Evolutionary conservation across 73 alveolate species (phyloP), one percentile per base, ranked within the genome.

Genomic region (Paramecium octaurelia): DNA sequence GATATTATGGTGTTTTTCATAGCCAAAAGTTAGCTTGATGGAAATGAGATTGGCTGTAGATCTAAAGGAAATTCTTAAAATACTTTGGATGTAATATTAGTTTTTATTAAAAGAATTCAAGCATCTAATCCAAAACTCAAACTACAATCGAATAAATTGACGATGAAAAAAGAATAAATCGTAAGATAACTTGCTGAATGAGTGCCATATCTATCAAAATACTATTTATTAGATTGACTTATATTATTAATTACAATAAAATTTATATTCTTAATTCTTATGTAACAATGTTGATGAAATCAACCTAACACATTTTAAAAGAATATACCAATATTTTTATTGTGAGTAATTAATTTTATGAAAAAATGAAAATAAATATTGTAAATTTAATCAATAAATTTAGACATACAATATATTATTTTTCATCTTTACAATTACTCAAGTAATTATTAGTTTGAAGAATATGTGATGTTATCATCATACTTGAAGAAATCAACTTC

Each of bases 31-130:
- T 11, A 75, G 38, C 11, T 75, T 8, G 88, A 75, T 75, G 88
- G 88, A 36, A 75, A 75, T 75, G 88, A 75, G 40, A 40, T 75
- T 12, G 88, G 88, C 23, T 75, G 88, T 75, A 75, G 42, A 4
- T 75, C 88, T 2, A 8, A 75, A 44, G 69, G 69, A 54, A 54
- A 1, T 36, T 35, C 40, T 10, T 10, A 73, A 38, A 36, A 31
- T 29, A 73, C 64, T 4, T 18, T 73, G n/a, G 87, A 73, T 29
- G 46, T 29, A 29, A 8, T 43, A 36, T 6, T 34, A 29, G 4
- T 10, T 36, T 35, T 10, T 43, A 73, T 36, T 12, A 73, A 27
- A 4, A 23, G 85, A 21, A 27, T 35, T 68, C 85, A 35, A 68
- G 85, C 9, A 68, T 68, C 27, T 16, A 68, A 68, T 34, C 85